Evolutionary conservation across 345 rosid genomes (phyloP), one percentile per base, ranked within the genome.

Genomic region (Xanthoceras sorbifolium): DNA sequence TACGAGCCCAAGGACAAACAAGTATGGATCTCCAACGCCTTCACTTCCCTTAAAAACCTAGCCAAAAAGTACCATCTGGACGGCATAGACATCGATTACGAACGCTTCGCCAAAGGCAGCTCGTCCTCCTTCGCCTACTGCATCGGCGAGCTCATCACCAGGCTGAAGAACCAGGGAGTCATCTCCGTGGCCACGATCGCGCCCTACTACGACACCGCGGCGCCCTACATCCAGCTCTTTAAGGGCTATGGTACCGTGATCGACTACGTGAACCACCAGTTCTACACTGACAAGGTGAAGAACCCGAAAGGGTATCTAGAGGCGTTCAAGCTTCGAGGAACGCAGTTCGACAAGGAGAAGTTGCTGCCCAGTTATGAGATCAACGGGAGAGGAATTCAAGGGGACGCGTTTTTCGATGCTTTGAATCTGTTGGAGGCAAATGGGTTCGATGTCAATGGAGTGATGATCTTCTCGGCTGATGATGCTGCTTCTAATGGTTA

Each of bases 401-500:
- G 94, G 64, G 88, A 87, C 28, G 80, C 74, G 0, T 88, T 90
- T 69, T 87, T 88, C 46, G 79, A 84, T 29, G 85, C 92, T 12
- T 77, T 90, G 71, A 72, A 5, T 15, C 73, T 87, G 67, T 57
- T 86, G 77, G 77, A 84, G 74, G 72, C 32, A 15, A 83, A 82
- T 46, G 89, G 87, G 6, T 86, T 83, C 23, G 73, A 68, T 6
- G 80, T 88, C 65, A 85, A 87, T 73, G 90, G 92, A 20, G 81
- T 90, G 29, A 88, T 87, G 94, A 83, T 90, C 69, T 90, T 73
- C 84, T 87, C 89, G 0, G 92, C 92, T 4, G 90, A 88, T 76
- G 87, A 82, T 54, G 84, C 90, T 34, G 48, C 72, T 18, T 44
- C 74, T 1, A 59, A 72, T 71, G 64, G 74, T 5, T 90, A 63